These are phyloP conservation scores for Blastomyces parvus DNA, from an alignment of 2,329 filamentous ascomycete species.

Conservation along the genomic window DNA sequence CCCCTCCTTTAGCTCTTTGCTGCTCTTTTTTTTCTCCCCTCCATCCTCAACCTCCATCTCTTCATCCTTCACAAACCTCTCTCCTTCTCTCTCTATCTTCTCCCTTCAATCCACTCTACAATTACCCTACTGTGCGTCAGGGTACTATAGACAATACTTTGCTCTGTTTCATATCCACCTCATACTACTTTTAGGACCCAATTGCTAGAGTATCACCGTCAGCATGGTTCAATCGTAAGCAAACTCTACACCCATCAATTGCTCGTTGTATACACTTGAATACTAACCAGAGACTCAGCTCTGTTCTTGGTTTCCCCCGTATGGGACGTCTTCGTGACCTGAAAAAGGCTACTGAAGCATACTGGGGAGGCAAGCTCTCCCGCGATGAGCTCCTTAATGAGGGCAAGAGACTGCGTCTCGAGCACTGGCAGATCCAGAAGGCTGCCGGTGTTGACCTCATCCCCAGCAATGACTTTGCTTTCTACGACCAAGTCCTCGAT, in stretches of 20 bases:
- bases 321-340: constrained; percentile 98
- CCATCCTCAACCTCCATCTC: constrained; percentile 8
- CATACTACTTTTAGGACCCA: background rate
- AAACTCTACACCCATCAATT: background rate
- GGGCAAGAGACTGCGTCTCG: constrained; percentile 91
- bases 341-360: constrained; percentile 99
- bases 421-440: constrained; percentile 99
- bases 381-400: constrained; percentile 83
- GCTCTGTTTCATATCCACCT: background rate
- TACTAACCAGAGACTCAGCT: constrained; percentile 28
- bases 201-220: constrained; percentile 21
- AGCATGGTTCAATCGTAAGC: constrained; percentile 54
- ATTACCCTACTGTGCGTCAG: constrained; percentile 3
- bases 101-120: background rate
- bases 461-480: constrained; percentile 98
- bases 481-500: constrained; percentile 95
- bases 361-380: constrained; percentile 91
- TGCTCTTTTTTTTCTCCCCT: constrained; percentile 16
- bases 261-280: background rate
- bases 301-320: constrained; percentile 96
- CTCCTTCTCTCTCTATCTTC: constrained; percentile 8
- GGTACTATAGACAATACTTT: background rate
- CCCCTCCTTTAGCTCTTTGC: constrained; percentile 4
- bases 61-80: constrained; percentile 12
- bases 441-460: constrained; percentile 95